These are phyloP conservation scores for Trametes sp. DNA, from an alignment of 1,284 basidiomycete genomes.

Conservation along the genomic window DNA sequence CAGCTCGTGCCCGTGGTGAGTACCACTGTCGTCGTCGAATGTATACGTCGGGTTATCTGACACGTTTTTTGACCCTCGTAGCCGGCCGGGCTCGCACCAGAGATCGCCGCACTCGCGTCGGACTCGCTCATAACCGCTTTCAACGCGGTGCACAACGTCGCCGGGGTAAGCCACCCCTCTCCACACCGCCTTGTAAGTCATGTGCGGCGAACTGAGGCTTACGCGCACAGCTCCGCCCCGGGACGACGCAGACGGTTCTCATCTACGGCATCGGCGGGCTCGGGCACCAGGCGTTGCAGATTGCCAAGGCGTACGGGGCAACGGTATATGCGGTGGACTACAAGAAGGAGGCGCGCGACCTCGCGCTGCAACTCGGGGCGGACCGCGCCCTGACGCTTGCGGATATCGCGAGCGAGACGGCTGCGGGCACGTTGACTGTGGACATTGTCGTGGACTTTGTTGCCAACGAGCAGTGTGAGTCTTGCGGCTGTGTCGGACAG, in stretches of 20 bases:
- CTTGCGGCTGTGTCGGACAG: neutral
- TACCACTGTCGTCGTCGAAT: neutral
- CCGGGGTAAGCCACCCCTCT: slow-evolving; percentile 25
- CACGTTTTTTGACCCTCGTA: neutral
- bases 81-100: slow-evolving; percentile 36
- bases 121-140: slow-evolving; percentile 40
- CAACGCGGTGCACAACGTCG: slow-evolving; percentile 37
- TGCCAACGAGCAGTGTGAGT: slow-evolving; percentile 34
- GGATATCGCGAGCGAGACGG: slow-evolving; percentile 27
- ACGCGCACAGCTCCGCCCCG: slow-evolving; percentile 19
- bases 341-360: slow-evolving; percentile 34
- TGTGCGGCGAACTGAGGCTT: slow-evolving; percentile 1
- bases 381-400: slow-evolving; percentile 34
- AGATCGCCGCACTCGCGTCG: slow-evolving; percentile 35
- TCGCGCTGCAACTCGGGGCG: slow-evolving; percentile 38
- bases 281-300: slow-evolving; percentile 42
- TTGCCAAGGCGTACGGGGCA: slow-evolving; percentile 37
- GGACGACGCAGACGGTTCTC: slow-evolving; percentile 31
- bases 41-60: neutral
- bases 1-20: slow-evolving; percentile 34
- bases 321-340: slow-evolving; percentile 39
- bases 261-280: slow-evolving; percentile 43
- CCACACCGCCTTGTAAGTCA: neutral
- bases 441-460: slow-evolving; percentile 40
- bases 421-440: slow-evolving; percentile 34